A percentile compares a stretch with the other conserved stretches of the same genome.
Evolutionary conservation across 2,329 filamentous ascomycete genomes (phyloP).

Genomic region (Xylaria polymorpha): DNA sequence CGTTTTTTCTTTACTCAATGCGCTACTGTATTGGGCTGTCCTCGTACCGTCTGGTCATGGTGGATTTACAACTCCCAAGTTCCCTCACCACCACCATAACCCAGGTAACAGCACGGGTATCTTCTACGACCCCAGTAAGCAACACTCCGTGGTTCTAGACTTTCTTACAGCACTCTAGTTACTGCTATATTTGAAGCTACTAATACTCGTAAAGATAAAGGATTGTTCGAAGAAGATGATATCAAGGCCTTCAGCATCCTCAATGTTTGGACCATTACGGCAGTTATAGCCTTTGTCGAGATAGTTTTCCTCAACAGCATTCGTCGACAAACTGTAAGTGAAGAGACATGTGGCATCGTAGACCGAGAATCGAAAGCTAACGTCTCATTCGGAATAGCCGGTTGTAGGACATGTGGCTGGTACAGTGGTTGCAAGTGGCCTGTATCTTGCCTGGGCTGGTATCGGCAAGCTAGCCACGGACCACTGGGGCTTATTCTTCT

Average conservation of each 20-base stretch:
- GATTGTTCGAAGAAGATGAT: slow-evolving; percentile 61
- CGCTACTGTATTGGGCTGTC: slow-evolving; percentile 60
- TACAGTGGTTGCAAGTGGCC: slow-evolving; percentile 54
- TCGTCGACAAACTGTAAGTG: slow-evolving; percentile 60
- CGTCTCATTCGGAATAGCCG: slow-evolving; percentile 50
- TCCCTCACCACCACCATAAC: slow-evolving; percentile 41
- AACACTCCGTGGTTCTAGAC: background rate
- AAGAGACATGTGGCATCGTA: background rate
- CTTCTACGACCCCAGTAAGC: slow-evolving; percentile 47
- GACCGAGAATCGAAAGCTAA: slow-evolving; percentile 9
- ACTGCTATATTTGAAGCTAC: background rate
- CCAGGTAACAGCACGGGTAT: slow-evolving; percentile 37
- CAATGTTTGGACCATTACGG: slow-evolving; percentile 59
- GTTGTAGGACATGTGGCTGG: slow-evolving; percentile 58
- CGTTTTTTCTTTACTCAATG: slow-evolving; percentile 63
- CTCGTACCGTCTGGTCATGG: slow-evolving; percentile 54
- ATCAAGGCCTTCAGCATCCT: slow-evolving; percentile 60
- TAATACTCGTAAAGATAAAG: slow-evolving; percentile 54
- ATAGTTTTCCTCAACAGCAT: slow-evolving; percentile 64
- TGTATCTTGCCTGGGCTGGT: slow-evolving; percentile 63
- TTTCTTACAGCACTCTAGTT: background rate
- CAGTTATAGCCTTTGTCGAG: slow-evolving; percentile 59
- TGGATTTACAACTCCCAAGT: slow-evolving; percentile 46
- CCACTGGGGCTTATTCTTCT: slow-evolving; percentile 62
- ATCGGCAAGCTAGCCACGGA: slow-evolving; percentile 61